These are phyloP conservation scores for Beauveria sp. DNA, from an alignment of 2,329 filamentous ascomycete species.

Conservation along the genomic window DNA sequence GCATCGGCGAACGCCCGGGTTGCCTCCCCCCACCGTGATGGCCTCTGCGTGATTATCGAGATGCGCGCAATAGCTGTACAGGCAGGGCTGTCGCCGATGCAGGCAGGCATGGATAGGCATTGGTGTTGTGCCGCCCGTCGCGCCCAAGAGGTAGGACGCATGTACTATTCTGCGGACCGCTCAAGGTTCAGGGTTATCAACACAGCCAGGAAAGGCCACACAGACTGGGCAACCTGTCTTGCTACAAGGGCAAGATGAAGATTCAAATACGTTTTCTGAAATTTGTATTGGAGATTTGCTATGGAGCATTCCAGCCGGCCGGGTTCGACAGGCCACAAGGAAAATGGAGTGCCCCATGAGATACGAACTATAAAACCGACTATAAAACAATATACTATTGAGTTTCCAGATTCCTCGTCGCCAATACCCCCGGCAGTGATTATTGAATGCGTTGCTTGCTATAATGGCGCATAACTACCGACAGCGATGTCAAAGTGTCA, in stretches of 20 bases:
- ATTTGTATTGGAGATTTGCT: background rate
- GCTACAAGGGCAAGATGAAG: background rate
- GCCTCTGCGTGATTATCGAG: conserved; percentile 4
- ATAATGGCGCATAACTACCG: no score
- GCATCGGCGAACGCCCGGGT: background rate
- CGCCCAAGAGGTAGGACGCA: background rate
- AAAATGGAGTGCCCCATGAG: background rate
- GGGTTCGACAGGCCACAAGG: background rate
- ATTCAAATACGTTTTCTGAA: conserved; percentile 6
- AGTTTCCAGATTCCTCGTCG: no score
- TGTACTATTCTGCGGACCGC: background rate
- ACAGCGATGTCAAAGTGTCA: no score
- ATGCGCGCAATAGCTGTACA: background rate
- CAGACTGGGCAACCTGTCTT: background rate
- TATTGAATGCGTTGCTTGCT: no score
- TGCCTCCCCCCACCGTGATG: conserved; percentile 4
- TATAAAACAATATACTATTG: background rate
- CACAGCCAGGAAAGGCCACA: background rate
- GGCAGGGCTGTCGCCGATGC: conserved; percentile 7
- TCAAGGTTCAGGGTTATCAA: background rate
- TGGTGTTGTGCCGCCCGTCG: background rate
- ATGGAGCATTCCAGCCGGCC: background rate
- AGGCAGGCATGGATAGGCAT: background rate
- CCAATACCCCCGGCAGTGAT: no score
- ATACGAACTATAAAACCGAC: background rate